Percentiles rank a stretch among this genome's conserved stretches.
phyloP scores from a whole-genome alignment of 129 eudicot genomes.

The Escallonia rubra region DNA sequence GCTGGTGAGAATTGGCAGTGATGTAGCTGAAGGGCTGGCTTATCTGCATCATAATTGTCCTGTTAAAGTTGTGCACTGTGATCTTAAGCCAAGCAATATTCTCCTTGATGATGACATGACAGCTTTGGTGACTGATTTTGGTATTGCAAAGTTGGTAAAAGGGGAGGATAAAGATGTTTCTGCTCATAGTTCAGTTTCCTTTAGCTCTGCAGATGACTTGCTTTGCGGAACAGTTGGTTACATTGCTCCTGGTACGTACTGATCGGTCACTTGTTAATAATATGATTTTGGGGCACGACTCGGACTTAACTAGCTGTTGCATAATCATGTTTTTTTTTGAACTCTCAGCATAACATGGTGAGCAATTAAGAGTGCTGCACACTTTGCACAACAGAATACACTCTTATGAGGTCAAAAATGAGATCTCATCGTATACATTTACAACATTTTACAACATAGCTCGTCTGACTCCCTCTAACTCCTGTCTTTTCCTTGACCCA shows the following conservation, averaged over 20 bases:
- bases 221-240: slow-evolving; percentile 84
- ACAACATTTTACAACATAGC: no score
- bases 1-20: slow-evolving; percentile 59
- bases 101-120: slow-evolving; percentile 79
- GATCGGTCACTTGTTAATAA: neutral
- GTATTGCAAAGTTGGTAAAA: slow-evolving; percentile 62
- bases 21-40: slow-evolving; percentile 82
- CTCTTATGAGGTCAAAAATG: no score
- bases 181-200: slow-evolving; percentile 29
- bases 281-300: neutral
- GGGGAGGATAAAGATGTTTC: slow-evolving; percentile 34
- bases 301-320: no score
- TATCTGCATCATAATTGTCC: slow-evolving; percentile 81
- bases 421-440: no score
- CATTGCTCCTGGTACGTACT: slow-evolving; percentile 74
- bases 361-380: no score
- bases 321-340: neutral
- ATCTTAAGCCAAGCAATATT: slow-evolving; percentile 87
- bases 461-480: no score
- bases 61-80: slow-evolving; percentile 84
- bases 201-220: slow-evolving; percentile 57
- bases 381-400: no score
- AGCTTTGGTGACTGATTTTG: slow-evolving; percentile 83
- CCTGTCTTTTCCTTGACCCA: no score
- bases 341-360: no score